These are phyloP conservation scores for Wickerhamiella nectarea DNA, from an alignment of 805 yeast species.

Conservation along the genomic window DNA sequence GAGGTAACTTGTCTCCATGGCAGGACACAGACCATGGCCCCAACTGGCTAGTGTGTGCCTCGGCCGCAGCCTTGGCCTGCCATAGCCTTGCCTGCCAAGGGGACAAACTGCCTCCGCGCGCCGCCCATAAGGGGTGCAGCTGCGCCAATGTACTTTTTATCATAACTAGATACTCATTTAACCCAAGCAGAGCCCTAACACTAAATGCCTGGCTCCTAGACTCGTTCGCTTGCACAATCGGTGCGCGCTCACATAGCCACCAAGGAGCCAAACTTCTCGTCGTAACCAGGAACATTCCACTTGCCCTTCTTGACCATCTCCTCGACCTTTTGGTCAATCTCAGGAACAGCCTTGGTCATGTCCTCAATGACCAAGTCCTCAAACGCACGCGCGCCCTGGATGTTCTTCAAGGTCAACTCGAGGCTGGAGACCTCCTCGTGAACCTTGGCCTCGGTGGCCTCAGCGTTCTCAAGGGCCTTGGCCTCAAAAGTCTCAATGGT, in stretches of 20 bases:
- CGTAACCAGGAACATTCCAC: conserved; percentile 97
- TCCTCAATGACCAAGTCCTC: conserved; percentile 95
- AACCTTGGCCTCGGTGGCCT: conserved; percentile 81
- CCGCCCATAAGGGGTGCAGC: no score
- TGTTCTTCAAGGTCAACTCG: conserved; percentile 79
- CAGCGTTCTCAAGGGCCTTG: conserved; percentile 91
- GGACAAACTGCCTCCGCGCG: no score
- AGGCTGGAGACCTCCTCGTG: conserved; percentile 73
- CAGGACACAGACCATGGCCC: no score
- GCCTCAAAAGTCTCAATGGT: conserved; percentile 87
- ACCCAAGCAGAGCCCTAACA: no score
- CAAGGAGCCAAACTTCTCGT: conserved; percentile 95
- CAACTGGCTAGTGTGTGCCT: no score
- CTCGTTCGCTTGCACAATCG: no score
- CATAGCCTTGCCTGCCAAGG: no score
- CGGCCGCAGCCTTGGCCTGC: no score
- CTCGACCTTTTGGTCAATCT: conserved; percentile 86
- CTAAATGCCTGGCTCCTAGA: no score
- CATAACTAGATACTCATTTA: no score
- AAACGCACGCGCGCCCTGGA: conserved; percentile 94
- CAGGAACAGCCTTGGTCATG: conserved; percentile 90
- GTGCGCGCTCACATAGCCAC: conserved; percentile 71
- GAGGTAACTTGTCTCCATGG: no score
- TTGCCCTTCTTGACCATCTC: conserved; percentile 93
- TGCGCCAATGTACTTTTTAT: no score